Evolutionary conservation across 1,139 yeast genomes (phyloP), one percentile per base, ranked within the genome.

Genomic region (Yamadazyma aaseri): DNA sequence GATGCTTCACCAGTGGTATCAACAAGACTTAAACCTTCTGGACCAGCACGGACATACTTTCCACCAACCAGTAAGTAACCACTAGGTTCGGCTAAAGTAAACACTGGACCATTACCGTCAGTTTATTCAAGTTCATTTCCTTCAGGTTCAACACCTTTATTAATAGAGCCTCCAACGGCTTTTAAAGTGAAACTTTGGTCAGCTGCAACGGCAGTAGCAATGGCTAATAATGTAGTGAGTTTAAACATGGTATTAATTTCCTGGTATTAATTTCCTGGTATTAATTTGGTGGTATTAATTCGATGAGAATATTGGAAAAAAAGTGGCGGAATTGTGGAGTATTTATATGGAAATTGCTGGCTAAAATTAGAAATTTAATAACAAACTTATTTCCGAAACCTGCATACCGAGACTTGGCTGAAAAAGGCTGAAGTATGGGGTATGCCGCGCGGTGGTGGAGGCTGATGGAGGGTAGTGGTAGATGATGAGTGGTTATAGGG

Each of bases 61-160:
- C 54, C 60, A 28, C 40, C 49, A 16, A 41, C 28, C 10, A 10
- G 17, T 26, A 58, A 44, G 45, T 43, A 56, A 14, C 65, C 66
- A 37, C 55, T 45, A 30, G 68, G 66, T 38, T 60, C 60, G 31
- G 49, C 45, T 46, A 63, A 60, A 37, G 40, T 37, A 40, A 60
- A 45, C 10, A 26, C 48, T 29, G 48, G 36, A 27, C 51, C 53
- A 28, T 47, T 53, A 23, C 50, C 36, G 29, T 55, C 58, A 34
- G 45, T 42, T 13, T 47, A 45, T 23, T 55, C 46, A 24, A 45
- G 43, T n/a, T 33, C 34, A 27, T 41, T 50, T 28, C 41, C 50
- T 28, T 35, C 38, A 20, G 40, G 35, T 26, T 51, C 44, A 23
- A 62, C 63, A 5, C 54, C 46, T 18, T 48, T 38, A 36, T 52